Evolutionary conservation across 306 rosid species (phyloP).

Genomic region (Castanea crenata): DNA sequence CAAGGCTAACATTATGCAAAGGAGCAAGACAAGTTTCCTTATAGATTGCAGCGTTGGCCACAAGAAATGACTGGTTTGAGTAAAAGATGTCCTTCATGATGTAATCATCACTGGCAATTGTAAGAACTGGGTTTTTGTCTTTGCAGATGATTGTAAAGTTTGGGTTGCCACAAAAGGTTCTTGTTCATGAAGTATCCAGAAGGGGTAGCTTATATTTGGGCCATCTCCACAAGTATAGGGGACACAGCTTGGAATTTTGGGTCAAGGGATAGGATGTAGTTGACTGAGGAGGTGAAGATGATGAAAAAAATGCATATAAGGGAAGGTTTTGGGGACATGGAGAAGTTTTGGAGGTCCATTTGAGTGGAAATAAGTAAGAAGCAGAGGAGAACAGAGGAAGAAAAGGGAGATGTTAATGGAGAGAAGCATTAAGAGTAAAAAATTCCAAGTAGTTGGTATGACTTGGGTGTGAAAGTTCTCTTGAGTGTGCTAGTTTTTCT

Average conservation of each 20-base stretch:
- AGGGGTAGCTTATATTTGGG: conserved; percentile 55
- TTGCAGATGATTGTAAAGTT: conserved; percentile 50
- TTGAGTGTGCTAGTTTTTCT: not conserved
- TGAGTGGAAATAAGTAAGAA: conserved; percentile 15
- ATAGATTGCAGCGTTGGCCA: conserved; percentile 31
- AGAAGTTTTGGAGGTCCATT: conserved; percentile 34
- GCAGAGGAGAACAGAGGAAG: conserved; percentile 32
- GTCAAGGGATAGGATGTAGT: conserved; percentile 23
- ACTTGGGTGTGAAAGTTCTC: conserved; percentile 10
- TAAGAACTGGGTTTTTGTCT: conserved; percentile 42
- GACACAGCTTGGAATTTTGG: conserved; percentile 46
- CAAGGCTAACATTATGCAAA: conserved; percentile 42
- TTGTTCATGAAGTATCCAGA: conserved; percentile 53
- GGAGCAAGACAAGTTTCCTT: conserved; percentile 50
- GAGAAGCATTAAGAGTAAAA: conserved; percentile 9
- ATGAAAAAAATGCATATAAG: conserved; percentile 13
- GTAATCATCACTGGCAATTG: conserved; percentile 39
- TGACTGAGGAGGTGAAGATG: conserved; percentile 24
- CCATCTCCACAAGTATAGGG: conserved; percentile 58
- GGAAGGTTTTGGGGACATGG: conserved; percentile 24
- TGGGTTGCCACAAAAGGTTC: conserved; percentile 53
- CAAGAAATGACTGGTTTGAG: conserved; percentile 39
- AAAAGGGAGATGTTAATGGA: not conserved
- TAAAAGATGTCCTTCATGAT: conserved; percentile 51
- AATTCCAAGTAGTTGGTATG: conserved; percentile 28